phyloP scores from a whole-genome alignment of 352 stramenopile species.

The Globisporangium middletonii region DNA sequence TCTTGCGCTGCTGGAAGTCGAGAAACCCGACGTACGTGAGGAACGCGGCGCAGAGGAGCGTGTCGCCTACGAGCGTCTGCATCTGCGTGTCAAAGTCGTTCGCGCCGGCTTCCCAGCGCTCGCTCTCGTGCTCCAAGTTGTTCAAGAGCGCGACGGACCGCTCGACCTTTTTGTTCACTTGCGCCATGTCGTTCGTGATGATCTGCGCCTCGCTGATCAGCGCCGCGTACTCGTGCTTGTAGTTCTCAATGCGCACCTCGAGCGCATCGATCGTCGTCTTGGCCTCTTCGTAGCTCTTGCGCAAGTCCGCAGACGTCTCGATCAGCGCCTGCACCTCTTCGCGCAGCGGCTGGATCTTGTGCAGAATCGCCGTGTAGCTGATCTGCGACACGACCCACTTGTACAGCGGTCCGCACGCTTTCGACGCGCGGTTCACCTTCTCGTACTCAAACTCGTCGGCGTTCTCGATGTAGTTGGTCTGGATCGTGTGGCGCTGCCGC shows the following conservation, averaged over 20 bases:
- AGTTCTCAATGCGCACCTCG: conserved; percentile 95
- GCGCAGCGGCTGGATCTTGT: conserved; percentile 97
- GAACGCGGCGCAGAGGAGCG: conserved; percentile 94
- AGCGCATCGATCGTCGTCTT: conserved; percentile 93
- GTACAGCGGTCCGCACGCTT: conserved; percentile 98
- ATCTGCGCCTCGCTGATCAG: conserved; percentile 97
- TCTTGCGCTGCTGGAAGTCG: conserved; percentile 95
- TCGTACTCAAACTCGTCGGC: conserved; percentile 88
- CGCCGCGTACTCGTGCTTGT: conserved; percentile 98
- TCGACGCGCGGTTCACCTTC: conserved; percentile 91
- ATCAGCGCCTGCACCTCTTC: conserved; percentile 98
- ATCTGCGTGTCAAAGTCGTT: conserved; percentile 96
- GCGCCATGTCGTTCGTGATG: conserved; percentile 98
- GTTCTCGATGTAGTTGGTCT: conserved; percentile 95
- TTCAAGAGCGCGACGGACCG: conserved; percentile 97
- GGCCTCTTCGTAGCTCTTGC: conserved; percentile 89
- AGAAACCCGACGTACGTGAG: conserved; percentile 99
- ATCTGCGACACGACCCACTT: conserved; percentile 99
- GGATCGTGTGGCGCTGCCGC: conserved; percentile 93
- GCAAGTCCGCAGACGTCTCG: conserved; percentile 90
- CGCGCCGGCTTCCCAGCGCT: conserved; percentile 96
- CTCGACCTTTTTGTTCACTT: conserved; percentile 96
- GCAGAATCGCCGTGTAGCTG: conserved; percentile 97
- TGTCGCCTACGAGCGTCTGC: conserved; percentile 96
- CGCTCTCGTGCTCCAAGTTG: conserved; percentile 96